Percentiles rank a stretch among this genome's conserved stretches.
phyloP scores from a whole-genome alignment of 2,329 filamentous ascomycete species.

The Penicillium hordei region DNA sequence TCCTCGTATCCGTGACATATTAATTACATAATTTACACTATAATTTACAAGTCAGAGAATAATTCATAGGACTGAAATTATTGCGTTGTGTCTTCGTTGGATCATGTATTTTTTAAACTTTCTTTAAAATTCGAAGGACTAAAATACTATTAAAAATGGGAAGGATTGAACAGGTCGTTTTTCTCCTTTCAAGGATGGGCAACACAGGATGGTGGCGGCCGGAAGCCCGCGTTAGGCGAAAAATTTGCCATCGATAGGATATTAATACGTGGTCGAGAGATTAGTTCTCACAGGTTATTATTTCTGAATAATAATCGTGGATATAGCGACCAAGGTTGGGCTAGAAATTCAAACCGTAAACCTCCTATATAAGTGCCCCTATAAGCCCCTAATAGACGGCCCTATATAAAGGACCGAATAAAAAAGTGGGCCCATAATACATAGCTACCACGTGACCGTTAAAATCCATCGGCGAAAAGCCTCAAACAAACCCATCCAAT shows the following conservation, averaged over 20 bases:
- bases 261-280: background rate
- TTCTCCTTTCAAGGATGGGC: background rate
- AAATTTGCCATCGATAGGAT: background rate
- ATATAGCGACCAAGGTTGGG: background rate
- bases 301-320: too few relatives aligned
- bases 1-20: background rate
- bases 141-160: background rate
- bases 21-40: background rate
- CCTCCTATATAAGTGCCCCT: background rate
- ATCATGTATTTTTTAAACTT: too few relatives aligned
- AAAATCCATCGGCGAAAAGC: slow-evolving; percentile 6
- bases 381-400: background rate
- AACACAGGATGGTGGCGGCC: background rate
- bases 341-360: background rate
- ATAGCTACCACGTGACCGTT: background rate
- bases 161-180: background rate
- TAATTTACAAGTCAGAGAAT: background rate
- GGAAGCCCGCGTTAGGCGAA: background rate
- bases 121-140: too few relatives aligned
- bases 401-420: background rate
- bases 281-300: too few relatives aligned
- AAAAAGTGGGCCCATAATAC: background rate
- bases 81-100: background rate
- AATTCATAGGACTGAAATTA: background rate
- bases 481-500: background rate